phyloP scores from a whole-genome alignment of 257 asterid genomes.

The Echites panduratus region DNA sequence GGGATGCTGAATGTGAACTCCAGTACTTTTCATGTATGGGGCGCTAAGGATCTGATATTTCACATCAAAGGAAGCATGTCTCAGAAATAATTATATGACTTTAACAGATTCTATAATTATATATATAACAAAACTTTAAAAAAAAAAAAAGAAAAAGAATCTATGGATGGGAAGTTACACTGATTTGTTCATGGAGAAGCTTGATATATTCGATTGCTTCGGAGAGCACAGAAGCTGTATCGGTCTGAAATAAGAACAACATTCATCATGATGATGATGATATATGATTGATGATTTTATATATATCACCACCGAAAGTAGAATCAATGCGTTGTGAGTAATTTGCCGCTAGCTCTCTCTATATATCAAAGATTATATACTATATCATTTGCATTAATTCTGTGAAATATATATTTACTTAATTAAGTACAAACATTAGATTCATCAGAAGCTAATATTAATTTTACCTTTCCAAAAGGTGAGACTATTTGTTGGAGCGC shows the following conservation, averaged over 20 bases:
- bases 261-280: too few relatives aligned
- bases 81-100: background rate
- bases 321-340: too few relatives aligned
- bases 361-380: too few relatives aligned
- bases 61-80: background rate
- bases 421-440: slow-evolving; percentile 29
- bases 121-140: too few relatives aligned
- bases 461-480: slow-evolving; percentile 97
- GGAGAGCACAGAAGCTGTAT: slow-evolving; percentile 94
- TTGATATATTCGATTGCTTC: slow-evolving; percentile 86
- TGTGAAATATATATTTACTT: too few relatives aligned
- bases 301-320: slow-evolving; percentile 8
- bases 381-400: background rate
- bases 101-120: too few relatives aligned
- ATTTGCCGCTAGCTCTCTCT: too few relatives aligned
- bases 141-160: too few relatives aligned
- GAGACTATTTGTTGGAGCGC: slow-evolving; percentile 88
- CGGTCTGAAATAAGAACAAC: slow-evolving; percentile 71
- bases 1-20: slow-evolving; percentile 59
- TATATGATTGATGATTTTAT: too few relatives aligned
- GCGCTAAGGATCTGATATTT: slow-evolving; percentile 53
- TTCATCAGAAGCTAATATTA: slow-evolving; percentile 27
- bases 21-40: slow-evolving; percentile 85
- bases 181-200: slow-evolving; percentile 81
- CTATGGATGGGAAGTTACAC: too few relatives aligned